phyloP scores from a whole-genome alignment of 2,329 filamentous ascomycete species.

The Tolypocladium album region DNA sequence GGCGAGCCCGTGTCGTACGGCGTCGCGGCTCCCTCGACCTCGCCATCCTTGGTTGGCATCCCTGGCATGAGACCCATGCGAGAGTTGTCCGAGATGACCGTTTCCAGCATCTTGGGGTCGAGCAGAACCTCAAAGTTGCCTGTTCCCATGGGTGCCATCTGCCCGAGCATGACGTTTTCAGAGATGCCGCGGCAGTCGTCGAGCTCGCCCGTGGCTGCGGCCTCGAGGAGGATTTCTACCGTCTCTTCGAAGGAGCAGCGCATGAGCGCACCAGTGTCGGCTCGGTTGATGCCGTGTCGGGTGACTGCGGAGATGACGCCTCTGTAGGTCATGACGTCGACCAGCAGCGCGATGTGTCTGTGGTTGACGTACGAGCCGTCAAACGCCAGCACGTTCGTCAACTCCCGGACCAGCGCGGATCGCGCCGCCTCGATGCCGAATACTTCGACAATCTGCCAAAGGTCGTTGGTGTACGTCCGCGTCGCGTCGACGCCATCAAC shows the following conservation, averaged over 20 bases:
- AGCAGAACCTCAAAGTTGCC: slow-evolving; percentile 91
- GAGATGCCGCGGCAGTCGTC: slow-evolving; percentile 98
- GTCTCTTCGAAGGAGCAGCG: slow-evolving; percentile 99
- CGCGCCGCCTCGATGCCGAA: slow-evolving; percentile 95
- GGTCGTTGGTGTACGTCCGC: slow-evolving; percentile 87
- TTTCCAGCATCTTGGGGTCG: slow-evolving; percentile 91
- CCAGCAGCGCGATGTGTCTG: slow-evolving; percentile 86
- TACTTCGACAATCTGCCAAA: slow-evolving; percentile 88
- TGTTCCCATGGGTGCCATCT: slow-evolving; percentile 93
- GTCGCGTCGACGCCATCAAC: slow-evolving; percentile 80
- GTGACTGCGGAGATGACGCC: slow-evolving; percentile 93
- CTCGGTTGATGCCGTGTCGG: slow-evolving; percentile 95
- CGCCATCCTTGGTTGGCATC: slow-evolving; percentile 64
- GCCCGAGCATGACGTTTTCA: slow-evolving; percentile 96
- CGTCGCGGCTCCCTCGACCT: slow-evolving; percentile 75
- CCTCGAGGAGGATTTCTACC: slow-evolving; percentile 94
- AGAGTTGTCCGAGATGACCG: slow-evolving; percentile 85
- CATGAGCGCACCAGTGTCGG: slow-evolving; percentile 97
- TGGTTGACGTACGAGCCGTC: slow-evolving; percentile 99
- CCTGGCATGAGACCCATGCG: slow-evolving; percentile 73
- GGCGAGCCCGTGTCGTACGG: slow-evolving; percentile 87
- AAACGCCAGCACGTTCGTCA: slow-evolving; percentile 90
- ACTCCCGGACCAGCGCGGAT: slow-evolving; percentile 73
- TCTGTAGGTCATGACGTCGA: slow-evolving; percentile 96
- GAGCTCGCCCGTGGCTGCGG: slow-evolving; percentile 85